Base-by-base conservation (phyloP, 306 rosid genomes). In the Gleditsia sinensis region DNA sequence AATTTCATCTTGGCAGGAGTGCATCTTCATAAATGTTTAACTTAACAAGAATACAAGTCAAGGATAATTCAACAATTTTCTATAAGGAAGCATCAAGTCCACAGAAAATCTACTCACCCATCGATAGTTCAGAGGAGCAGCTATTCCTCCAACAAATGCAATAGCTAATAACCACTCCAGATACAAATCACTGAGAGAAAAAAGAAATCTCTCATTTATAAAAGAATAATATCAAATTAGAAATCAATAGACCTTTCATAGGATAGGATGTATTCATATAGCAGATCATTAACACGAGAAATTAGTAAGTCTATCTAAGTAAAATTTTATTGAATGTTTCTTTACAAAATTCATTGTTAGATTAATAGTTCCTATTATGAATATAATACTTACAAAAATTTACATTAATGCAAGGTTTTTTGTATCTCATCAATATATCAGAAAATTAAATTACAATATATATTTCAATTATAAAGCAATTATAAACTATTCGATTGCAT, bases 161-260 rank as follows among this genome's bases (percentile, higher is more conserved):
- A 88, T 81, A 34, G 98, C 98, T 64, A 91, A 86, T 60, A 94
- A 81, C 97, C 96, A 94, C 83, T 88, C 92, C 79, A 90, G 83
- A 76, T 94, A 88, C 84, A 78, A 76, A 74, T 90, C 98, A 80
- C 97, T 94, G 80, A 24, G 49, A 67, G 24, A 39, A 23, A 69
- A 14, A 33, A 36, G 3, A 53, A 21, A 80, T 20, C 6, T 0
- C 39, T 64, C 51, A 36, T 63, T 50, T 21, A 30, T 7, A 48
- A 57, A 42, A 42, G 4, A 28, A 27, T 45, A n/a, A 24, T 19
- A 49, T 19, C 28, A 21, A 62, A 61, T 9, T 7, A 61, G 34
- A 24, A 36, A 70, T 13, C 13, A 46, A 40, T 60, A 11, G 20
- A 25, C 56, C 5, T 9, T 56, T 24, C 27, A 25, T 4, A n/a